Percentiles rank a stretch among this genome's conserved stretches.
Conservation (phyloP, 306 rosid genomes). For the Corylus avellana region DNA sequence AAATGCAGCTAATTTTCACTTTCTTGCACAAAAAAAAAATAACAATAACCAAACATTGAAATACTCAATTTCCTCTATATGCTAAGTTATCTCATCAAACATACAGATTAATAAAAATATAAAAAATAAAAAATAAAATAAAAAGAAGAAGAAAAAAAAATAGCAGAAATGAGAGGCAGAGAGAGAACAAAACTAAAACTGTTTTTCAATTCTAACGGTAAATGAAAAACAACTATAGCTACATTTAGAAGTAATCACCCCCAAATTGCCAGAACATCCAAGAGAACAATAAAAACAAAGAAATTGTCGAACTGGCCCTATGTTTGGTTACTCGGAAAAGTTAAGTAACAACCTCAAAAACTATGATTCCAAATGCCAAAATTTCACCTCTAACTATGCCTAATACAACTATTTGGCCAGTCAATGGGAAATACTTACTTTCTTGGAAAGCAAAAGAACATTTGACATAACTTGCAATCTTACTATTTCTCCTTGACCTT, state of each 20-base stretch:
- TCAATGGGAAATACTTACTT: background rate
- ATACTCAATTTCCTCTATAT: background rate
- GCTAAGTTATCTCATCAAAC: background rate
- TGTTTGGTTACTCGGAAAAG: no score
- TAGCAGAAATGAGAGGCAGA: no score
- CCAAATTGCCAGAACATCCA: background rate
- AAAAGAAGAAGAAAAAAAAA: no score
- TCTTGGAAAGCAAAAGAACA: slow-evolving; percentile 10
- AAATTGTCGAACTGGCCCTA: no score
- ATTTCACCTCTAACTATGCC: background rate
- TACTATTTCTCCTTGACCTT: background rate
- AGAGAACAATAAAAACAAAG: no score
- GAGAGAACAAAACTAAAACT: no score
- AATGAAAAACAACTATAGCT: no score
- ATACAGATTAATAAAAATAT: no score
- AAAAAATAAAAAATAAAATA: no score
- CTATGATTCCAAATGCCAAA: no score
- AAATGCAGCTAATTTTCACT: background rate
- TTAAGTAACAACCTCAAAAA: no score
- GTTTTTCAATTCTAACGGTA: background rate
- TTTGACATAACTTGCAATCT: background rate
- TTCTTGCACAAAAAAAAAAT: background rate
- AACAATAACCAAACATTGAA: background rate
- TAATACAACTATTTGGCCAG: slow-evolving; percentile 1
- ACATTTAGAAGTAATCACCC: background rate